Percentiles rank a stretch among this genome's conserved stretches.
Evolutionary conservation across 805 yeast species (phyloP).

Genomic region (Ogataea paradorogensis): DNA sequence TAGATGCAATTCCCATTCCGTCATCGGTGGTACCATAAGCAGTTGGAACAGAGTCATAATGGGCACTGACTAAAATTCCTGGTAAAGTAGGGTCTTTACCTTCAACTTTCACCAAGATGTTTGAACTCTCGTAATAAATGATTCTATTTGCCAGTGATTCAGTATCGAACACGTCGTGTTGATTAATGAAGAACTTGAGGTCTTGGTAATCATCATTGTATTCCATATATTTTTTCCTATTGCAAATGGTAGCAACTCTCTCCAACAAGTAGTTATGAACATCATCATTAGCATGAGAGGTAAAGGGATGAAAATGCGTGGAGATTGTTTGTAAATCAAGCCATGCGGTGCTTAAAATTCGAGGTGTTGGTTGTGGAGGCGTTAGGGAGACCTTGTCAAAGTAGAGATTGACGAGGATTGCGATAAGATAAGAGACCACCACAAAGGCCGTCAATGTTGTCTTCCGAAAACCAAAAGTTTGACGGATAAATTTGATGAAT

Average conservation of each 20-base stretch:
- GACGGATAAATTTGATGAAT: conserved; percentile 35
- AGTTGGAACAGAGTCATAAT: conserved; percentile 86
- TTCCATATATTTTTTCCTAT: conserved; percentile 33
- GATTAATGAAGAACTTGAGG: conserved; percentile 43
- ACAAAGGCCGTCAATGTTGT: conserved; percentile 62
- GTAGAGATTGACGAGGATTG: conserved; percentile 32
- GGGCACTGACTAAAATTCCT: conserved; percentile 77
- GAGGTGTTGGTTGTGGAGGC: conserved; percentile 43
- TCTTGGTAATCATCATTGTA: conserved; percentile 40
- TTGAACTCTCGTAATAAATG: conserved; percentile 79
- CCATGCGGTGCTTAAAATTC: conserved; percentile 54
- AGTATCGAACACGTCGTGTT: conserved; percentile 47
- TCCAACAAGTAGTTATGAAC: conserved; percentile 65
- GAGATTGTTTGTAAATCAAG: conserved; percentile 68
- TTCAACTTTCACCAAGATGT: conserved; percentile 69
- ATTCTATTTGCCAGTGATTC: conserved; percentile 42
- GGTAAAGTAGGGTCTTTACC: conserved; percentile 59
- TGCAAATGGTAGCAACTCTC: conserved; percentile 39
- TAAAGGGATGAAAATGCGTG: conserved; percentile 68
- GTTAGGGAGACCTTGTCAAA: conserved; percentile 42
- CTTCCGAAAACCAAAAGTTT: conserved; percentile 68
- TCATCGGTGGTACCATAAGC: conserved; percentile 89
- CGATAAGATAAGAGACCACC: conserved; percentile 42
- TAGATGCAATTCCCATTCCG: conserved; percentile 82
- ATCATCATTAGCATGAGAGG: conserved; percentile 69